Percentiles rank a stretch among this genome's conserved stretches.
Evolutionary conservation across 2,329 filamentous ascomycete species (phyloP).

Genomic region (Exophiala bonariae): DNA sequence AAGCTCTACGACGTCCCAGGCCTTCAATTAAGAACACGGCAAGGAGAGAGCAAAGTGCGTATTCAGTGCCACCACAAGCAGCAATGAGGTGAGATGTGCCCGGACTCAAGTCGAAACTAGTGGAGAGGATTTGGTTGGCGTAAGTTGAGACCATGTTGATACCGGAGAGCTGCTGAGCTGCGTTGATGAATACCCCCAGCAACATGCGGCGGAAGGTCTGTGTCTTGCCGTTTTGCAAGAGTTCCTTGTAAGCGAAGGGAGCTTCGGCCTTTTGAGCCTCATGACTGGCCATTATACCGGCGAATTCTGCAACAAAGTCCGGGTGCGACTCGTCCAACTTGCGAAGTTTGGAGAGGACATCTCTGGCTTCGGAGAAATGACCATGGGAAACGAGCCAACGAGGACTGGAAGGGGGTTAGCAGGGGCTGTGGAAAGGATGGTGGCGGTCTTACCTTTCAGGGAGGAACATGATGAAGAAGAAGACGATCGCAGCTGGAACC

Average conservation of each 20-base stretch:
- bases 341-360: conserved; percentile 38
- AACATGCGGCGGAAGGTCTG: conserved; percentile 55
- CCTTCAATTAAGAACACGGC: conserved; percentile 54
- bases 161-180: conserved; percentile 52
- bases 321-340: conserved; percentile 1
- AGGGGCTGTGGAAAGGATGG: conserved; percentile 57
- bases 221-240: conserved; percentile 59
- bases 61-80: conserved; percentile 55
- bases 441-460: conserved; percentile 47
- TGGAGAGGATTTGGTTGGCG: conserved; percentile 43
- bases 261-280: conserved; percentile 9
- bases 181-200: conserved; percentile 57
- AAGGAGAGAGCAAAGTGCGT: conserved; percentile 53
- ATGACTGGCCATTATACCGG: conserved; percentile 8
- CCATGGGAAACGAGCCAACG: conserved; percentile 60
- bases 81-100: conserved; percentile 50
- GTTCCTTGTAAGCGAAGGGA: conserved; percentile 30
- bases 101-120: conserved; percentile 40
- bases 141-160: conserved; percentile 48
- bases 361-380: conserved; percentile 51
- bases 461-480: conserved; percentile 5
- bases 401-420: conserved; percentile 59
- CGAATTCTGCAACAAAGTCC: conserved; percentile 4
- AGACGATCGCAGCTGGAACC: conserved; percentile 6
- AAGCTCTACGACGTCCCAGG: conserved; percentile 63